These are phyloP conservation scores for Thermoascus crustaceus DNA, from an alignment of 2,329 filamentous ascomycete genomes.

Conservation along the genomic window DNA sequence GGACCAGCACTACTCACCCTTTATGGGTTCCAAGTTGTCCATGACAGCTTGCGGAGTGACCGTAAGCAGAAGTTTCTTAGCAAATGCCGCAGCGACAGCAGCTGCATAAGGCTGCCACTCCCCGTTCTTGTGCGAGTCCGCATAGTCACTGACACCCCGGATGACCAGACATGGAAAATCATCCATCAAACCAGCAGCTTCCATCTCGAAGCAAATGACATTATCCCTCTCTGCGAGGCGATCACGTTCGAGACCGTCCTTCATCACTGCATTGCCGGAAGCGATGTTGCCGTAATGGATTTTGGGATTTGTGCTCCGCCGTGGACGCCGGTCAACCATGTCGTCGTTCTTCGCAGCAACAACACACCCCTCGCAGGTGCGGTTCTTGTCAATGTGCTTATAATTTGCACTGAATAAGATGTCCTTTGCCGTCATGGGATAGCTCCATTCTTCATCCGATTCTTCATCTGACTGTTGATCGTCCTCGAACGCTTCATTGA, in stretches of 20 bases:
- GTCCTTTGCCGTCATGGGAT: too few relatives aligned
- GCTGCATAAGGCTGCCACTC: conserved; percentile 14
- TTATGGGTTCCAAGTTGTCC: background rate
- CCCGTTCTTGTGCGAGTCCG: conserved; percentile 17
- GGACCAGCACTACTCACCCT: background rate
- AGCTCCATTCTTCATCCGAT: too few relatives aligned
- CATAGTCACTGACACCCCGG: conserved; percentile 15
- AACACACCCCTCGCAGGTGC: conserved; percentile 1
- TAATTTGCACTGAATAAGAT: too few relatives aligned
- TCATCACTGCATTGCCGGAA: conserved; percentile 14
- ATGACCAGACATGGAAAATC: conserved; percentile 15
- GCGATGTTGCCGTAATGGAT: conserved; percentile 16
- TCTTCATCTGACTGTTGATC: too few relatives aligned
- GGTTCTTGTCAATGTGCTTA: too few relatives aligned
- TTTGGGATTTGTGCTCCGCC: conserved; percentile 1
- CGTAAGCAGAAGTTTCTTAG: conserved; percentile 11
- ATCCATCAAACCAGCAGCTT: conserved; percentile 12
- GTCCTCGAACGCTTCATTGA: too few relatives aligned
- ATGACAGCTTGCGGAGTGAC: background rate
- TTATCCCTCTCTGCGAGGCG: background rate
- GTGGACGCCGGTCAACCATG: background rate
- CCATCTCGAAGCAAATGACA: conserved; percentile 17
- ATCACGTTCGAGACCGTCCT: conserved; percentile 9
- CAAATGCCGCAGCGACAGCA: conserved; percentile 11
- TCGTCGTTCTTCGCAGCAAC: conserved; percentile 3